Base-by-base conservation (phyloP, 129 eudicot genomes). In the Pseudognaphalium luteoalbum region DNA sequence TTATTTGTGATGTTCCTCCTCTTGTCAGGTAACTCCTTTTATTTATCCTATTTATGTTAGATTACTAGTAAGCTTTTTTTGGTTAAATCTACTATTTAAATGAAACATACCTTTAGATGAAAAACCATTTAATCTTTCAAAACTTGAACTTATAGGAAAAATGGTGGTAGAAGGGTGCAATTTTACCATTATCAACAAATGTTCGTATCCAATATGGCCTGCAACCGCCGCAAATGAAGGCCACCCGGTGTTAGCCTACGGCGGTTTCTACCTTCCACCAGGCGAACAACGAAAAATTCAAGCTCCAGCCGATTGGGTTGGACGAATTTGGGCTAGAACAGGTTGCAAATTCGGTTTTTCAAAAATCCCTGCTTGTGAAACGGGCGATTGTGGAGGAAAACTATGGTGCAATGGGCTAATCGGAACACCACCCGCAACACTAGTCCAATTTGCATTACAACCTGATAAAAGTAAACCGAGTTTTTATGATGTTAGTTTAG, bases 251-350 rank as follows among this genome's bases (percentile, higher is more conserved):
- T 76, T 90, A 33, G 93, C 91, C 64, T 76, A 84, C 5, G 93
- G 96, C 5, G 97, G 96, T 2, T 93, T 93, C 87, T 80, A 70
- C 85, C 98, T 93, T 34, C 85, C 87, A 0, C 76, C 90, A 0
- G 96, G 87, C 22, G 81, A 57, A 33, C 78, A 78, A 37, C 66
- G 65, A 1, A 71, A 39, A 61, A 63, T 91, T 64, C 87, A 74
- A 57, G 97, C 88, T 66, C 98, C 97, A 1, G 87, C 83, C 1
- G 84, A 85, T 66, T 93, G 98, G 98, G 83, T 76, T 12, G 96
- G 97, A 58, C 93, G 98, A 11, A 76, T 91, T 8, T 93, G 97
- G 98, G 97, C 98, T 22, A 78, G 98, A 74, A 93, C 98, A 4
- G 93, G 96, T 78, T 93, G 97, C 84, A 77, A 78, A 33, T 91